Conservation (phyloP, 495 filamentous ascomycete species). For the Neurospora sp. region DNA sequence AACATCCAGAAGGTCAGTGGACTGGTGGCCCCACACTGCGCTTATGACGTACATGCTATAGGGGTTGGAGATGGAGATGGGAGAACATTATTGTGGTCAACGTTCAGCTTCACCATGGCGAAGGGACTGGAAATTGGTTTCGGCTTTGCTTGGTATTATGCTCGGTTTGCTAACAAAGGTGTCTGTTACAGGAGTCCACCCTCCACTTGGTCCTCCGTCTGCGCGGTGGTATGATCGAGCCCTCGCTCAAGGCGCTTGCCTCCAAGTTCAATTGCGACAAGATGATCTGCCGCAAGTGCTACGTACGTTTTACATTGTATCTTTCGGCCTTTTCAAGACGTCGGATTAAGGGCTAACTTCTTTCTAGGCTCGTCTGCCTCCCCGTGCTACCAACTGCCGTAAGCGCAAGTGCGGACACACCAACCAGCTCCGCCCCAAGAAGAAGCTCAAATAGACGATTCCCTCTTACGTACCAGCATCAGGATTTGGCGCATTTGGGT, state of each 20-base stretch:
- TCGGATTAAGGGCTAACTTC: constrained; percentile 7
- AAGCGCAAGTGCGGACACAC: constrained; percentile 99
- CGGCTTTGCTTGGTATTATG: not conserved
- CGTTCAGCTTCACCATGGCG: not conserved
- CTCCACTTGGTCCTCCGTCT: constrained; percentile 99
- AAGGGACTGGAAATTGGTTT: not conserved
- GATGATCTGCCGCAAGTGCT: constrained; percentile 99
- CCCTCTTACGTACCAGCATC: constrained; percentile 14
- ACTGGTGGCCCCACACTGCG: not conserved
- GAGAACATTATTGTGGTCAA: not conserved
- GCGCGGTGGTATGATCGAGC: constrained; percentile 98
- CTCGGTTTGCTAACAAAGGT: constrained; percentile 3
- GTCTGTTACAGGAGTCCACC: constrained; percentile 71
- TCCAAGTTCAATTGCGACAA: constrained; percentile 99
- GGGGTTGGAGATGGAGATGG: not conserved
- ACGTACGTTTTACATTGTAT: constrained; percentile 50
- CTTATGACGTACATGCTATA: not conserved
- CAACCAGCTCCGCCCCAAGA: constrained; percentile 99
- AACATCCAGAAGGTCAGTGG: constrained; percentile 96
- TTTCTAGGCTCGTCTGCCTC: constrained; percentile 80
- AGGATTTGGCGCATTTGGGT: constrained; percentile 31
- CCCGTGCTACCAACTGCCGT: constrained; percentile 97
- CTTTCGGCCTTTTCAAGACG: not conserved
- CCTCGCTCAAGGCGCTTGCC: constrained; percentile 94
- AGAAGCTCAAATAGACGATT: constrained; percentile 92